These are phyloP conservation scores for Sugiyamaella floridensis DNA, from an alignment of 805 yeast genomes.

Conservation along the genomic window DNA sequence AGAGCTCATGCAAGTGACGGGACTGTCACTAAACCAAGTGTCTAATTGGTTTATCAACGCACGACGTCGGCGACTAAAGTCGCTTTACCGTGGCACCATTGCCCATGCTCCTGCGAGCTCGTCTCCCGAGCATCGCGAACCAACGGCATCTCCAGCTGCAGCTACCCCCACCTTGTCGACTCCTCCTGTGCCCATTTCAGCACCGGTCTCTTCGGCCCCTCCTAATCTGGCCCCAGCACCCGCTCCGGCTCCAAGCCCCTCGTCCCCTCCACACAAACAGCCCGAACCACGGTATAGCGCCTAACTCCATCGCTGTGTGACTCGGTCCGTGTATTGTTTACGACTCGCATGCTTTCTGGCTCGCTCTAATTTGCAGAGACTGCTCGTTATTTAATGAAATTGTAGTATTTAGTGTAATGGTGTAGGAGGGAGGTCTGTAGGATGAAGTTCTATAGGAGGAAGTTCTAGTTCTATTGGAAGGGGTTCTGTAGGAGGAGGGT, in stretches of 20 bases:
- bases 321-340: neutral
- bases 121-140: conserved; percentile 11
- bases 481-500: too few species aligned
- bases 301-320: neutral
- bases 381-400: too few species aligned
- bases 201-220: neutral
- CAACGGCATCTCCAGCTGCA: neutral
- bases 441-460: too few species aligned
- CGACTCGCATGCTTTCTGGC: too few species aligned
- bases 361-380: too few species aligned
- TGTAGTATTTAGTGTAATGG: too few species aligned
- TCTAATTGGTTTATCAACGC: conserved; percentile 88
- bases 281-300: neutral
- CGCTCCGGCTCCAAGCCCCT: neutral
- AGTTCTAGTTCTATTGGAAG: too few species aligned
- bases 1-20: conserved; percentile 61
- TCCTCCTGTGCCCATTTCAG: neutral
- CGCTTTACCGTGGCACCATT: conserved; percentile 18
- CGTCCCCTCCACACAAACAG: neutral
- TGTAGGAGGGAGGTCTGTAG: too few species aligned
- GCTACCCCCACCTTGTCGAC: too few species aligned
- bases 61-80: conserved; percentile 60
- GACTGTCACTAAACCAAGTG: conserved; percentile 72
- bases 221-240: neutral
- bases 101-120: conserved; percentile 33